Evolutionary conservation across 805 yeast species (phyloP).

Genomic region (Saturnispora serradocipensis): DNA sequence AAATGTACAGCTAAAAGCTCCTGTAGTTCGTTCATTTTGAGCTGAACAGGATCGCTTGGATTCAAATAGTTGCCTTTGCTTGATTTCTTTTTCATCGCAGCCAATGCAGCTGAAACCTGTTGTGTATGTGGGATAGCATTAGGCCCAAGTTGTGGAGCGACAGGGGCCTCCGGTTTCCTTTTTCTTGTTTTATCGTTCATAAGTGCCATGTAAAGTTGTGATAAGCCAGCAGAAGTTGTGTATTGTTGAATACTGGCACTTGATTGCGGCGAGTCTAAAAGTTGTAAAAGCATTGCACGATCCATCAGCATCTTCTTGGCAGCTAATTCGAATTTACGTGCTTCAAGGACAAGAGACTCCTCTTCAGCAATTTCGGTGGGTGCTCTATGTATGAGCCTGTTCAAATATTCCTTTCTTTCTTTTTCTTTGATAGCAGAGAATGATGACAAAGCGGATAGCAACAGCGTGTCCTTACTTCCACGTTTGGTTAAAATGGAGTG

Average conservation of each 20-base stretch:
- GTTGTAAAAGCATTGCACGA: slow-evolving; percentile 64
- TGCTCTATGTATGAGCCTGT: slow-evolving; percentile 65
- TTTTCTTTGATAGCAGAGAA: slow-evolving; percentile 65
- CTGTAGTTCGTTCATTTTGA: slow-evolving; percentile 19
- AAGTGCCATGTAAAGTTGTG: slow-evolving; percentile 74
- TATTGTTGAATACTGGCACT: slow-evolving; percentile 69
- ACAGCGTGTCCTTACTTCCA: slow-evolving; percentile 32
- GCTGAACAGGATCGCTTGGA: slow-evolving; percentile 11
- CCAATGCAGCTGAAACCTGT: slow-evolving; percentile 16
- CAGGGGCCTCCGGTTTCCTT: slow-evolving; percentile 42
- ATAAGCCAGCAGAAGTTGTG: slow-evolving; percentile 77
- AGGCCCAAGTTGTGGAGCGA: slow-evolving; percentile 49
- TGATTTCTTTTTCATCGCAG: slow-evolving; percentile 8
- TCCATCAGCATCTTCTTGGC: slow-evolving; percentile 84
- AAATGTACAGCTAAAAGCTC: slow-evolving; percentile 44
- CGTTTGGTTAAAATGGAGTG: slow-evolving; percentile 38
- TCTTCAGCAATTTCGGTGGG: slow-evolving; percentile 99
- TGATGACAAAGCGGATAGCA: slow-evolving; percentile 52
- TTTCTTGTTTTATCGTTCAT: slow-evolving; percentile 61
- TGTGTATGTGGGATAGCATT: slow-evolving; percentile 44
- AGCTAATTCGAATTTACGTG: slow-evolving; percentile 82
- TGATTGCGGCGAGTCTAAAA: slow-evolving; percentile 81
- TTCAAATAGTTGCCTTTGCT: slow-evolving; percentile 3
- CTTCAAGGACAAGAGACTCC: slow-evolving; percentile 87
- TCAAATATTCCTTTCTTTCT: slow-evolving; percentile 73